These are phyloP conservation scores for Komagataella pseudopastoris DNA, from an alignment of 805 yeast genomes.

Conservation along the genomic window DNA sequence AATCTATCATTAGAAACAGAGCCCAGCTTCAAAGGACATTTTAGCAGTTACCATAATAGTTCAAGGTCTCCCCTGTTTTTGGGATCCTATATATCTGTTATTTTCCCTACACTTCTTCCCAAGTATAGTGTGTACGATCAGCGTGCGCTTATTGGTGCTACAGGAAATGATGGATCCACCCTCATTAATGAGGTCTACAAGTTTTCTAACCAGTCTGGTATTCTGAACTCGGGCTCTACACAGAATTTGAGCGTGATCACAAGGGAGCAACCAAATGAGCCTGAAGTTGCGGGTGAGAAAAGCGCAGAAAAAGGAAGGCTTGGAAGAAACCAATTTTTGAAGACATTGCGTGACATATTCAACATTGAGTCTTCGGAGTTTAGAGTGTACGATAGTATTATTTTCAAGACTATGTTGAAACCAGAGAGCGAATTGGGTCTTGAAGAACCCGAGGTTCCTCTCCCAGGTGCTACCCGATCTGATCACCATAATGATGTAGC, in stretches of 20 bases:
- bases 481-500: background rate
- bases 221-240: constrained; percentile 3
- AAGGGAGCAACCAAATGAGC: background rate
- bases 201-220: constrained; percentile 6
- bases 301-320: background rate
- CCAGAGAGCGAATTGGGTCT: background rate
- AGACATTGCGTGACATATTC: constrained; percentile 47
- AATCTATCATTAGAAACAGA: constrained; percentile 49
- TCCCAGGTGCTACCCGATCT: background rate
- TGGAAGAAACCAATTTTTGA: constrained; percentile 34
- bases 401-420: constrained; percentile 36
- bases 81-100: constrained; percentile 52
- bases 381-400: constrained; percentile 38
- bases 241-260: background rate
- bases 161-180: constrained; percentile 20
- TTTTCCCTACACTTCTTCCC: constrained; percentile 46
- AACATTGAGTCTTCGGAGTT: constrained; percentile 46
- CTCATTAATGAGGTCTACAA: constrained; percentile 11
- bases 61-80: constrained; percentile 43
- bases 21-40: constrained; percentile 37
- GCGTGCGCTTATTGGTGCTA: constrained; percentile 37
- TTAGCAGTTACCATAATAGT: constrained; percentile 24
- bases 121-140: constrained; percentile 44
- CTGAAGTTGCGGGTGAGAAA: background rate
- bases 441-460: constrained; percentile 1